phyloP scores from a whole-genome alignment of 176 grass and related monocot species.

The Avena sativa region DNA sequence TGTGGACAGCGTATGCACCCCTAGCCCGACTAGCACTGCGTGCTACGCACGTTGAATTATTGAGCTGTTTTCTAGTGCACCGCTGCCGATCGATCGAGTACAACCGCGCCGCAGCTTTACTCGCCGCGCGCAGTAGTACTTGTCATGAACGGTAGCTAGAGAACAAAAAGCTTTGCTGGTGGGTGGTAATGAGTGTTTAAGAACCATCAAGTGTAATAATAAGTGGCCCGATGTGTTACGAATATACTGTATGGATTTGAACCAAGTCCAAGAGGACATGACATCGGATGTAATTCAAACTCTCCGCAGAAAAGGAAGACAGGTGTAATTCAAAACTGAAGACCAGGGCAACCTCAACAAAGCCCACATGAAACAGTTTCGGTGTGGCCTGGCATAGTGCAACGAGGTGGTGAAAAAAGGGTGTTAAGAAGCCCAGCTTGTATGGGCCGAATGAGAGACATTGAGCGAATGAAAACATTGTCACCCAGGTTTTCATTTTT shows the following conservation, averaged over 20 bases:
- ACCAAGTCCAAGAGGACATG: background rate
- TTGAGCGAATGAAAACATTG: background rate
- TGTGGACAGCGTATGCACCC: background rate
- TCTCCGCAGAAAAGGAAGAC: background rate
- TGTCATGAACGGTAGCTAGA: background rate
- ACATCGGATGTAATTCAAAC: background rate
- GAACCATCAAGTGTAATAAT: background rate
- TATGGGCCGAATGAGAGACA: background rate
- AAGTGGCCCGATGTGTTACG: no score
- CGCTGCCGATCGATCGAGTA: background rate
- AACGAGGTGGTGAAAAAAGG: background rate
- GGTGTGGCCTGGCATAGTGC: background rate
- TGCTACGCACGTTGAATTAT: slow-evolving; percentile 22
- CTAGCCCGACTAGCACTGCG: slow-evolving; percentile 1
- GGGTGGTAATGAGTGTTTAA: background rate
- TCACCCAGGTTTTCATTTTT: background rate
- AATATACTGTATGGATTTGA: background rate
- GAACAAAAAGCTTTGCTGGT: background rate
- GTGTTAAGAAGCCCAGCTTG: background rate
- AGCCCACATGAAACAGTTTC: background rate
- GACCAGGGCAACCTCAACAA: background rate
- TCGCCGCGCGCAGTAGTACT: background rate
- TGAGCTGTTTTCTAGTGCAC: background rate
- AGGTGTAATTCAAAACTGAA: background rate
- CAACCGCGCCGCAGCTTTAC: background rate